Evolutionary conservation across 2,329 filamentous ascomycete species (phyloP).

Genomic region (Mycosphaerella sp.): DNA sequence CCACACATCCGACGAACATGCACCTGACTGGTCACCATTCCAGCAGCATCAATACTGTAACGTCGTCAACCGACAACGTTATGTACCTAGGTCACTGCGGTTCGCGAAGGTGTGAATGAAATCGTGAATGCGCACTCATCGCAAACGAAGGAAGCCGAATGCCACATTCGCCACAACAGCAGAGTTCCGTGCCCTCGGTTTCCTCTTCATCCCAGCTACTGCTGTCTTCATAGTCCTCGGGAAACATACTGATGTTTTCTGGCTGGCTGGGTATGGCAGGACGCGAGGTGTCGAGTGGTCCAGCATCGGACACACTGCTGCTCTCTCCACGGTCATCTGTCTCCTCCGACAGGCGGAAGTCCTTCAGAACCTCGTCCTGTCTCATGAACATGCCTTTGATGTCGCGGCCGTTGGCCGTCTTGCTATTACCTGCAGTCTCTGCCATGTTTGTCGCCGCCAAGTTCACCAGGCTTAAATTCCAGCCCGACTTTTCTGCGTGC

Average conservation of each 20-base stretch:
- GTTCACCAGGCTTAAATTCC: slow-evolving; percentile 80
- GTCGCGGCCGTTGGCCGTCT: slow-evolving; percentile 55
- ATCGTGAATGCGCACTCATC: slow-evolving; percentile 51
- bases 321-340: neutral
- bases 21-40: neutral
- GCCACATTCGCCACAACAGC: slow-evolving; percentile 48
- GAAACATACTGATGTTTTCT: too few relatives aligned
- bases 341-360: slow-evolving; percentile 57
- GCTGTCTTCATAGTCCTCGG: too few relatives aligned
- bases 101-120: slow-evolving; percentile 34
- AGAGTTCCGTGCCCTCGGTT: slow-evolving; percentile 16
- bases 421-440: slow-evolving; percentile 40
- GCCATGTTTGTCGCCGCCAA: slow-evolving; percentile 82
- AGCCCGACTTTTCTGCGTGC: slow-evolving; percentile 61
- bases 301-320: slow-evolving; percentile 13
- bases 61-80: too few relatives aligned
- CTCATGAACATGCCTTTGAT: slow-evolving; percentile 76
- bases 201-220: slow-evolving; percentile 22
- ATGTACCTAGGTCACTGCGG: neutral
- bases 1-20: neutral
- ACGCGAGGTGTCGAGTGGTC: too few relatives aligned
- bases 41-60: too few relatives aligned
- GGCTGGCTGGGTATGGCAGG: too few relatives aligned
- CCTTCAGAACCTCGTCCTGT: slow-evolving; percentile 62
- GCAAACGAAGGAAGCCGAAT: slow-evolving; percentile 53